Evolutionary conservation across 2,329 filamentous ascomycete genomes (phyloP), one percentile per base, ranked within the genome.

Genomic region (Akanthomyces lecanii): DNA sequence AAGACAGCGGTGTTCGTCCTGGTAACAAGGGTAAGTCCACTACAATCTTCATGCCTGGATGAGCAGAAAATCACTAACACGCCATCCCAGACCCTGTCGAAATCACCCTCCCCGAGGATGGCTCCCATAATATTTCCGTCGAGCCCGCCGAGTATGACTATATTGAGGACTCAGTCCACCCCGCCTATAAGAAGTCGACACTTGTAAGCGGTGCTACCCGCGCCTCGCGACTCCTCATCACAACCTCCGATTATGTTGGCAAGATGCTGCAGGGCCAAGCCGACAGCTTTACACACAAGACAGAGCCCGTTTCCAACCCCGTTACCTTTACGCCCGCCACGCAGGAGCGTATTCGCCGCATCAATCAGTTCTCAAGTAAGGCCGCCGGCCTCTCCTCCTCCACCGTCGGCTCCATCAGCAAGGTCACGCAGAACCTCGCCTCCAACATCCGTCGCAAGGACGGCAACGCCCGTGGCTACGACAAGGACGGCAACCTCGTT

Each of bases 201-300:
- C 80, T 99, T 23, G 94, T 99, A 16, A 89, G 91, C 65, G 91
- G 91, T 68, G 94, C 95, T 2, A 89, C 89, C 6, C 90, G 89
- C 23, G 95, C 94, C 1, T 98, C 95, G 2, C 90, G 93, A 5
- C 82, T 99, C 21, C 92, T 99, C 67, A 91, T 99, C 47, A 97
- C 94, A 0, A 90, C 90, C 8, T 94, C 92, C 28, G 85, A 87
- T 66, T 88, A 90, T 68, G 80, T 98, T 53, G 87, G 91, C 68
- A 92, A 90, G 72, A 85, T 89, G 60, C 79, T 99, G 71, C 85
- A 90, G 65, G 86, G 79, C 62, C 88, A 91, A 50, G 94, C 95
- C 10, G 89, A 95, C 63, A 87, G 71, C 69, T 97, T 96, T 76
- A 89, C 90, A 4, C 86, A 88, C 70, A 93, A 86, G 71, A 91